These are phyloP conservation scores for Gillenia trifoliata DNA, from an alignment of 306 rosid species.

Conservation along the genomic window DNA sequence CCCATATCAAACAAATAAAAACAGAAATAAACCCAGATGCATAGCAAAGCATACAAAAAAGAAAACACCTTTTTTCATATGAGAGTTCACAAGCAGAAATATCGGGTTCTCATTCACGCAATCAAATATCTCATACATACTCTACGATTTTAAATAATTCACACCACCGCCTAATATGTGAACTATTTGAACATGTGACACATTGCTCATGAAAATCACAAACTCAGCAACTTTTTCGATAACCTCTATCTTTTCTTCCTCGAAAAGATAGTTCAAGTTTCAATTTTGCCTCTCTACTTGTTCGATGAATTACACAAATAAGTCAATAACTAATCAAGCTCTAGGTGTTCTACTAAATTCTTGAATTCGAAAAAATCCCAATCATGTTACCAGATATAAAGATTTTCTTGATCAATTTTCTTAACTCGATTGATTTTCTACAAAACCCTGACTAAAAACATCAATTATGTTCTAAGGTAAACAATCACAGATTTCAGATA, in stretches of 20 bases:
- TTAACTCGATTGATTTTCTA: background rate
- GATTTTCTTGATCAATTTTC: background rate
- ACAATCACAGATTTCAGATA: background rate
- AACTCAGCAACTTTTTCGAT: background rate
- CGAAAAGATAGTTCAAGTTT: background rate
- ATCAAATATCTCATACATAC: background rate
- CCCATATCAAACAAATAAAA: conserved; percentile 5
- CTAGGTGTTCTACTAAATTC: background rate
- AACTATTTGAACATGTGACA: background rate
- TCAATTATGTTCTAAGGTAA: background rate
- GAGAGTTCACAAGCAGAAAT: background rate
- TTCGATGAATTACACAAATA: background rate
- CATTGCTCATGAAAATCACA: background rate
- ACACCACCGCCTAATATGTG: background rate
- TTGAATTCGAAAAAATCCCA: too few species aligned
- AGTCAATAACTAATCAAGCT: background rate
- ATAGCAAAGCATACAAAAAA: background rate
- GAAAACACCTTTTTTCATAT: background rate
- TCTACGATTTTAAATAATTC: background rate
- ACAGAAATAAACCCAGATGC: background rate
- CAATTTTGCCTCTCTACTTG: background rate
- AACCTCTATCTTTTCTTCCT: background rate
- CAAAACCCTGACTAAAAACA: background rate
- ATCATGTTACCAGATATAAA: background rate
- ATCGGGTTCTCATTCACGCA: background rate